A percentile compares a stretch with the other conserved stretches of the same genome.
phyloP scores from a whole-genome alignment of 129 eudicot species.

The Flaveria brownii region DNA sequence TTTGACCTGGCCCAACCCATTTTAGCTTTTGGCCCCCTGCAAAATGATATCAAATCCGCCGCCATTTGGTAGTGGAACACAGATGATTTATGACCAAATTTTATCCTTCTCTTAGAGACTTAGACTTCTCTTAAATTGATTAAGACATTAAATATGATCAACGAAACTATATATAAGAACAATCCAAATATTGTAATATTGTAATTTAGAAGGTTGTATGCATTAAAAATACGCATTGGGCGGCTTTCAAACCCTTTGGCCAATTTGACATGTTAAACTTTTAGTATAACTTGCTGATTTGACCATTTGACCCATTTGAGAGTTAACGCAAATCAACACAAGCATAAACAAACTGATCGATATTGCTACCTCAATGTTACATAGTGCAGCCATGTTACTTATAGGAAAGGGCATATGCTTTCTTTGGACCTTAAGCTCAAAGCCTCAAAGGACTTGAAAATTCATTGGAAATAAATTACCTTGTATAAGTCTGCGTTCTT shows the following conservation, averaged over 20 bases:
- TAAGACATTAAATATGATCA: background rate
- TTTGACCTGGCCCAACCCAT: too few relatives aligned
- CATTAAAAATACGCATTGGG: background rate
- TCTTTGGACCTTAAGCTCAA: constrained; percentile 1
- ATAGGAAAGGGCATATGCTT: background rate
- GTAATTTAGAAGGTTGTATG: background rate
- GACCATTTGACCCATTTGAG: background rate
- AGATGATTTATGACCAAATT: background rate
- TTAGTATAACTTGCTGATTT: background rate
- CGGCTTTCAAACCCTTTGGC: background rate
- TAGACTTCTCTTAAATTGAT: background rate
- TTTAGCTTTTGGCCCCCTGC: too few relatives aligned
- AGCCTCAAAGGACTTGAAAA: constrained; percentile 4
- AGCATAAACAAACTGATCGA: background rate
- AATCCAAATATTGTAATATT: background rate
- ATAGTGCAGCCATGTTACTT: background rate
- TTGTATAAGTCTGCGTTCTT: constrained; percentile 84
- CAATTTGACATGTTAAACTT: background rate
- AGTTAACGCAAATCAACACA: background rate
- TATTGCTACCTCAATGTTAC: background rate
- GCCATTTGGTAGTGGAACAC: too few relatives aligned
- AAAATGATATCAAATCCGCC: too few relatives aligned
- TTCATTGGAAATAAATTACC: constrained; percentile 43
- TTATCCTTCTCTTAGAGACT: background rate
- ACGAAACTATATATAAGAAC: background rate